Base-by-base conservation (phyloP, 805 yeast genomes). In the Dipodascus albidus region DNA sequence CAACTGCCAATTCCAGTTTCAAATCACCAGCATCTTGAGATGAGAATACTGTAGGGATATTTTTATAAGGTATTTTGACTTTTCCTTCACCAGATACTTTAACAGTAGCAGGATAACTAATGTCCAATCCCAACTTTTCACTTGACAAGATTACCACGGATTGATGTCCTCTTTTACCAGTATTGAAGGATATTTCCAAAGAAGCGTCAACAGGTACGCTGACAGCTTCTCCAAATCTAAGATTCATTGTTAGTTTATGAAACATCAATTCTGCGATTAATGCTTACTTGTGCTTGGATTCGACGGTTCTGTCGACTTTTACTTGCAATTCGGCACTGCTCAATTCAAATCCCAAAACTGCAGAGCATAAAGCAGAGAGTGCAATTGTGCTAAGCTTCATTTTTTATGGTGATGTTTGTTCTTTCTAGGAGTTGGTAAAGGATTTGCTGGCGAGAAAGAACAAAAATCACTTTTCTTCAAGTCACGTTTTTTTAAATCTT, bases 51-150 rank as follows among this genome's bases (percentile, higher is more conserved):
- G 49, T 48, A 9, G 74, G 73, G 14, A 70, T 54, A 22, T 55
- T 35, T 31, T 61, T 59, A 55, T 58, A 60, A 3, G 70, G 64
- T 41, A 71, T 55, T 19, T 60, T 58, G 19, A 63, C 59, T 49
- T 66, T 62, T 31, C 65, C 69, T 41, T 60, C 59, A n/a, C 71
- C 71, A 38, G 62, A 64, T 49, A 60, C 59, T 50, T 63, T 60
- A 35, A 67, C 67, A 3, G 57, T 58, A 11, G 62, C 62, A 11
- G 65, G 56, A 53, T 58, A 66, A 38, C 60, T 49, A 38, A 61
- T 60, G 42, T 64, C 66, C 24, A 66, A 54, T 2, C 64, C 66
- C 6, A 60, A 27, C 11, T 19, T 47, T 14, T 60, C 58, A 52
- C 63, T 66, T 17, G 49, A 22, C 35, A 66, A 50, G 24, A 57